Conservation (phyloP, 2,329 filamentous ascomycete species). For the Monilinia laxa region DNA sequence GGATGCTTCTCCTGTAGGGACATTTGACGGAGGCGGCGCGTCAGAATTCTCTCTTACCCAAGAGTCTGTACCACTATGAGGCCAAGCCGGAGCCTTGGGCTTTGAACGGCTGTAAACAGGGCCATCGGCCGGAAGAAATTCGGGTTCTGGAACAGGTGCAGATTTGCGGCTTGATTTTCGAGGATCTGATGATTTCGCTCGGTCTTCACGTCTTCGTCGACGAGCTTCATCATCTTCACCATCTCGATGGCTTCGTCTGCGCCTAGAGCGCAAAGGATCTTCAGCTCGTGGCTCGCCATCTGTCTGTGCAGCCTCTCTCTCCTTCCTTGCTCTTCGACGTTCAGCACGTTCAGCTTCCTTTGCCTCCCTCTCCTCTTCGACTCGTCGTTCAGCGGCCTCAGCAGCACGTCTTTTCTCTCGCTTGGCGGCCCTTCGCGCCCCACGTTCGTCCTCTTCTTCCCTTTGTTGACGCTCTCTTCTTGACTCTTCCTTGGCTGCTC, state of each 20-base stretch:
- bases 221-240: conserved; percentile 55
- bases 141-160: conserved; percentile 43
- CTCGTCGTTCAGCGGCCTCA: conserved; percentile 44
- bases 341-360: conserved; percentile 48
- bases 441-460: conserved; percentile 60
- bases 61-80: conserved; percentile 62
- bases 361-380: conserved; percentile 34
- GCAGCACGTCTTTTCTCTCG: conserved; percentile 49
- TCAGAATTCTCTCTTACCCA: conserved; percentile 67
- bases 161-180: conserved; percentile 43
- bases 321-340: conserved; percentile 48
- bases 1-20: conserved; percentile 31
- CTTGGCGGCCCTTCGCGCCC: conserved; percentile 56
- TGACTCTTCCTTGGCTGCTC: conserved; percentile 56
- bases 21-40: conserved; percentile 55
- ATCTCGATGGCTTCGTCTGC: conserved; percentile 50
- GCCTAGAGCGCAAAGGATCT: conserved; percentile 45
- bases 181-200: conserved; percentile 45
- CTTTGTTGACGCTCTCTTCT: conserved; percentile 55
- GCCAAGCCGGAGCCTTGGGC: conserved; percentile 50
- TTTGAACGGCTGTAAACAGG: conserved; percentile 35
- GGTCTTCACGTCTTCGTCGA: conserved; percentile 54
- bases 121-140: conserved; percentile 36
- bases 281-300: conserved; percentile 49
- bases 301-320: conserved; percentile 44